phyloP scores from a whole-genome alignment of 2,329 filamentous ascomycete genomes.

The Aspergillus pseudotamarii region DNA sequence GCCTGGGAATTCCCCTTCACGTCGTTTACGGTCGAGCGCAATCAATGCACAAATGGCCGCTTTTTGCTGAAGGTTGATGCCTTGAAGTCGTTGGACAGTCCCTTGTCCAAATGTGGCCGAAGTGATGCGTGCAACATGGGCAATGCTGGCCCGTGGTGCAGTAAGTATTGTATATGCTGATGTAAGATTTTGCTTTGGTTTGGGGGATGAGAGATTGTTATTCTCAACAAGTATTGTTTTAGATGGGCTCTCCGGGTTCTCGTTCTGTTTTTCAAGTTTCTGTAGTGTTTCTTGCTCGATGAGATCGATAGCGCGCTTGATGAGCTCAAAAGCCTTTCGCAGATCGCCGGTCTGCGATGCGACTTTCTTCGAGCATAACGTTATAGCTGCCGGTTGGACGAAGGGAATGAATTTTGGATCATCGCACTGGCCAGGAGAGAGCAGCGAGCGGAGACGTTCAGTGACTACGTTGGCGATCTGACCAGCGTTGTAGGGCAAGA shows the following conservation, averaged over 20 bases:
- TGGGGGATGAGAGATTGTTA: constrained; percentile 66
- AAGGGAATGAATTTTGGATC: constrained; percentile 73
- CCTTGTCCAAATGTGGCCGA: constrained; percentile 89
- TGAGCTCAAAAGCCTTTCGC: constrained; percentile 93
- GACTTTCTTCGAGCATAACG: constrained; percentile 92
- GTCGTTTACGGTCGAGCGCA: constrained; percentile 75
- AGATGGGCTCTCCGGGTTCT: constrained; percentile 63
- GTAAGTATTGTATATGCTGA: constrained; percentile 70
- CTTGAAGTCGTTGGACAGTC: constrained; percentile 78
- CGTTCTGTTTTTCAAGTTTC: constrained; percentile 66
- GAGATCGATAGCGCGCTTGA: constrained; percentile 83
- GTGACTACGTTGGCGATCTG: constrained; percentile 90
- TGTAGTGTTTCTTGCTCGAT: constrained; percentile 81
- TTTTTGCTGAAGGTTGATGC: constrained; percentile 94
- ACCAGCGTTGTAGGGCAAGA: constrained; percentile 84
- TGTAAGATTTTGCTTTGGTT: constrained; percentile 44
- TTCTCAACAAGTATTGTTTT: constrained; percentile 82
- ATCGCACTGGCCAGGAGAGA: constrained; percentile 51
- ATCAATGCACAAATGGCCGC: constrained; percentile 87
- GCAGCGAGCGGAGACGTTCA: constrained; percentile 74
- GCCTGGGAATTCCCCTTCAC: constrained; percentile 45
- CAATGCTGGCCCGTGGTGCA: constrained; percentile 85
- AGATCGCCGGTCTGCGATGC: constrained; percentile 92
- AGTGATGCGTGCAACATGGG: constrained; percentile 89
- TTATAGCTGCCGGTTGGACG: constrained; percentile 89